Evolutionary conservation across 2,329 filamentous ascomycete species (phyloP).

Genomic region (Penicillium sclerotiorum): DNA sequence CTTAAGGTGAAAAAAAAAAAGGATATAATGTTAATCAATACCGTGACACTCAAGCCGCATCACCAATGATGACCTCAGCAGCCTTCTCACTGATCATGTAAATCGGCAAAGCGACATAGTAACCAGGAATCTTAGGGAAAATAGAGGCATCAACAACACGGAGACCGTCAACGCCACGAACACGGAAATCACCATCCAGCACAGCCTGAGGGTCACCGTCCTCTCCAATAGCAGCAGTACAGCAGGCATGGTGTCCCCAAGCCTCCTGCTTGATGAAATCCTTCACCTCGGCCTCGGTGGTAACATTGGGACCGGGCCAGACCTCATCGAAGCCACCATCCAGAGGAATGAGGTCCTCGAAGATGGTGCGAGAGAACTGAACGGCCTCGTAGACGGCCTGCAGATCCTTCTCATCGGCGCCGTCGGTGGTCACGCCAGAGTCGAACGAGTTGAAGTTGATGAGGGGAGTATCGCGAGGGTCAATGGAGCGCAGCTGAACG

Average conservation of each 20-base stretch:
- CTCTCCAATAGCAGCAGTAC: conserved; percentile 57
- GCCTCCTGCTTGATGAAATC: conserved; percentile 54
- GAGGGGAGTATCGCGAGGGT: conserved; percentile 64
- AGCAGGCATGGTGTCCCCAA: conserved; percentile 61
- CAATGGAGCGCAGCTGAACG: conserved; percentile 60
- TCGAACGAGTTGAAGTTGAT: conserved; percentile 64
- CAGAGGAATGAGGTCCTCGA: conserved; percentile 45
- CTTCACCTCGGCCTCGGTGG: conserved; percentile 48
- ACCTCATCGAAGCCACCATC: conserved; percentile 49
- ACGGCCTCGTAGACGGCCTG: conserved; percentile 60
- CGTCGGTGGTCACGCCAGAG: conserved; percentile 38
- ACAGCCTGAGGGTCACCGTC: conserved; percentile 57
- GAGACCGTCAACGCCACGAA: conserved; percentile 57
- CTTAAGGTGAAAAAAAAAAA: too few relatives aligned
- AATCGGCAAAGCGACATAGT: conserved; percentile 54
- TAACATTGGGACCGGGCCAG: conserved; percentile 47
- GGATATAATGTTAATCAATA: background rate
- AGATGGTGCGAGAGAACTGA: conserved; percentile 53
- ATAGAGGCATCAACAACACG: conserved; percentile 64
- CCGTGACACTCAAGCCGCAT: conserved; percentile 6
- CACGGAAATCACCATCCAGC: conserved; percentile 59
- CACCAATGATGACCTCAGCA: conserved; percentile 45
- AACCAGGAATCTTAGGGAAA: conserved; percentile 60
- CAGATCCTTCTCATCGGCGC: conserved; percentile 54
- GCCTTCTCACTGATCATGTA: conserved; percentile 66